A percentile compares a stretch with the other conserved stretches of the same genome.
Conservation (phyloP, 257 asterid species). For the Scutellaria galericulata region DNA sequence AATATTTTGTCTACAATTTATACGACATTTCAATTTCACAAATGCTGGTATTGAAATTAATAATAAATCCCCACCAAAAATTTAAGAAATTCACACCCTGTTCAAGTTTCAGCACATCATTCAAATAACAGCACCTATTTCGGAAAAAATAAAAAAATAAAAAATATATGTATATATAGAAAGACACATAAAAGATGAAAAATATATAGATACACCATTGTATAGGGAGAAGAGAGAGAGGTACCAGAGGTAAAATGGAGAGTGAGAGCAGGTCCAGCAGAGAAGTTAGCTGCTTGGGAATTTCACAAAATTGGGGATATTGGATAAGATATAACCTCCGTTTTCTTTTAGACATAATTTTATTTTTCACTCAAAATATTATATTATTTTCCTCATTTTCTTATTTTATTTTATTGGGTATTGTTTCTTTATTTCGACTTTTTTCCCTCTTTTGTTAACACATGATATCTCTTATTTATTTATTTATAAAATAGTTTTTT, state of each 20-base stretch:
- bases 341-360: neutral
- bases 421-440: no score
- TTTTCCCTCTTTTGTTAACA: no score
- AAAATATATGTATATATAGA: no score
- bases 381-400: no score
- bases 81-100: neutral
- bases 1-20: neutral
- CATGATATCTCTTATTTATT: no score
- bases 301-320: conserved; percentile 40
- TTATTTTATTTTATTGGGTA: neutral
- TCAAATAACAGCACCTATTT: conserved; percentile 12
- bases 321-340: conserved; percentile 42
- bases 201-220: neutral
- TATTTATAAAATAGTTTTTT: no score
- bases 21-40: neutral
- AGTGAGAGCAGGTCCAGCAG: conserved; percentile 15
- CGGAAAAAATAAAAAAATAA: neutral
- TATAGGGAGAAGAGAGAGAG: neutral
- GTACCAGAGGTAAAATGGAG: conserved; percentile 38
- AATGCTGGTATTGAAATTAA: conserved; percentile 3
- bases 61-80: conserved; percentile 5
- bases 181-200: neutral
- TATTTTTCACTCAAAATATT: neutral
- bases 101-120: conserved; percentile 24
- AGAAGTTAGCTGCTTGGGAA: conserved; percentile 25